Conservation (phyloP, 768 basidiomycete species). For the Rubroboletus satanas region DNA sequence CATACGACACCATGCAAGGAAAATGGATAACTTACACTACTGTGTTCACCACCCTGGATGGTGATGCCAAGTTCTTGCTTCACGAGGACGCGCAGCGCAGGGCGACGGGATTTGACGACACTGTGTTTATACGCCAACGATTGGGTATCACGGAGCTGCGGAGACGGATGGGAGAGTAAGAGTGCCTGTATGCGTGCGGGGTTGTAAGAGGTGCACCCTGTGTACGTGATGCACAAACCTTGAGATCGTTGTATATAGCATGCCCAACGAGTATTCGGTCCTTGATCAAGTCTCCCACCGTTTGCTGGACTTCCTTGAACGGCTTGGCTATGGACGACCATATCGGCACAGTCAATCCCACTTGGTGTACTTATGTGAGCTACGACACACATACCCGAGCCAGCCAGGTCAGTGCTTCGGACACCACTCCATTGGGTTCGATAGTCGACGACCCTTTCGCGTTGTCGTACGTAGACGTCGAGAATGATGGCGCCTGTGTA, state of each 20-base stretch:
- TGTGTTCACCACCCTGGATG: slow-evolving; percentile 89
- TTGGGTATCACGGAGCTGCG: slow-evolving; percentile 69
- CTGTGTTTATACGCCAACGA: slow-evolving; percentile 55
- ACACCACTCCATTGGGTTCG: slow-evolving; percentile 89
- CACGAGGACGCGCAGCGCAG: slow-evolving; percentile 76
- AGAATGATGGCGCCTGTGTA: slow-evolving; percentile 75
- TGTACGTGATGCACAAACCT: slow-evolving; percentile 36
- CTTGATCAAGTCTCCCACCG: slow-evolving; percentile 71
- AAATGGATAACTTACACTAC: slow-evolving; percentile 55
- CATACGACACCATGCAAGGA: neutral
- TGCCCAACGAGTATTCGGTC: slow-evolving; percentile 86
- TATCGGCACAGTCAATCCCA: neutral
- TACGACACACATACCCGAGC: slow-evolving; percentile 41
- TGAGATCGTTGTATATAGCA: slow-evolving; percentile 87
- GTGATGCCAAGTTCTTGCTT: slow-evolving; percentile 71
- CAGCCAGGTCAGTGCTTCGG: slow-evolving; percentile 64
- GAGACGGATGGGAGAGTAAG: slow-evolving; percentile 68
- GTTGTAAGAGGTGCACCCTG: neutral
- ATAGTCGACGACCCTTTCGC: slow-evolving; percentile 89
- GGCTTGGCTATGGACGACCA: slow-evolving; percentile 51
- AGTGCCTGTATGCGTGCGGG: slow-evolving; percentile 40
- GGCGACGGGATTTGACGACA: slow-evolving; percentile 56
- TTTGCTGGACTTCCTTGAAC: slow-evolving; percentile 76
- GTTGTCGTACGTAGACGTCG: slow-evolving; percentile 83
- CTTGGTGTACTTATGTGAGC: no score